Conservation (phyloP, 805 yeast genomes). For the Saccharomycopsis sp. region DNA sequence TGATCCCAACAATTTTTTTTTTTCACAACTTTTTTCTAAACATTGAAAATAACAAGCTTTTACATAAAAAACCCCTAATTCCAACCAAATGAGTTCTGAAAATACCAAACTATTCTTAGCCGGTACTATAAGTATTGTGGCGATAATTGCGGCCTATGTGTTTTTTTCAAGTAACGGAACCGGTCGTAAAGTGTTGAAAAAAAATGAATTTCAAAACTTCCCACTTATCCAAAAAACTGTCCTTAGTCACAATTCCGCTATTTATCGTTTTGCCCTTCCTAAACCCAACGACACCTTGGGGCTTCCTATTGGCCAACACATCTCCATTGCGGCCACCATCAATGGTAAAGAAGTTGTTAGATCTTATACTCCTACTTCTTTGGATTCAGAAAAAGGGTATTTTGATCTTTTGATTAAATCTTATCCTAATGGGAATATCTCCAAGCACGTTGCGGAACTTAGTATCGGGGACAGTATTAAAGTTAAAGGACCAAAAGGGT, state of each 20-base stretch:
- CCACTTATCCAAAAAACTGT: slow-evolving; percentile 70
- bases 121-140: slow-evolving; percentile 13
- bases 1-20: too few species aligned
- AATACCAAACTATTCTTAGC: slow-evolving; percentile 14
- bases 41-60: too few species aligned
- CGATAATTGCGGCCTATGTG: slow-evolving; percentile 17
- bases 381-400: slow-evolving; percentile 67
- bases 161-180: slow-evolving; percentile 26
- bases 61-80: too few species aligned
- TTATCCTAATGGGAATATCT: slow-evolving; percentile 77
- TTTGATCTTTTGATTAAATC: slow-evolving; percentile 82
- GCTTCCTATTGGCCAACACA: slow-evolving; percentile 90
- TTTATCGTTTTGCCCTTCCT: slow-evolving; percentile 79
- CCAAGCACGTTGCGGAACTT: slow-evolving; percentile 60
- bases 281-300: slow-evolving; percentile 65
- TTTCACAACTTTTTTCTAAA: too few species aligned
- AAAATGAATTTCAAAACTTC: slow-evolving; percentile 64
- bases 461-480: slow-evolving; percentile 70
- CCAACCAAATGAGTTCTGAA: slow-evolving; percentile 8
- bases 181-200: slow-evolving; percentile 44
- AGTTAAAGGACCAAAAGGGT: slow-evolving; percentile 88
- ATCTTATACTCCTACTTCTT: slow-evolving; percentile 84
- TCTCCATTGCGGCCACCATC: slow-evolving; percentile 65
- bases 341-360: slow-evolving; percentile 73
- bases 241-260: slow-evolving; percentile 69